Evolutionary conservation across 345 rosid genomes (phyloP).

Genomic region (Eucalyptus polybractea): DNA sequence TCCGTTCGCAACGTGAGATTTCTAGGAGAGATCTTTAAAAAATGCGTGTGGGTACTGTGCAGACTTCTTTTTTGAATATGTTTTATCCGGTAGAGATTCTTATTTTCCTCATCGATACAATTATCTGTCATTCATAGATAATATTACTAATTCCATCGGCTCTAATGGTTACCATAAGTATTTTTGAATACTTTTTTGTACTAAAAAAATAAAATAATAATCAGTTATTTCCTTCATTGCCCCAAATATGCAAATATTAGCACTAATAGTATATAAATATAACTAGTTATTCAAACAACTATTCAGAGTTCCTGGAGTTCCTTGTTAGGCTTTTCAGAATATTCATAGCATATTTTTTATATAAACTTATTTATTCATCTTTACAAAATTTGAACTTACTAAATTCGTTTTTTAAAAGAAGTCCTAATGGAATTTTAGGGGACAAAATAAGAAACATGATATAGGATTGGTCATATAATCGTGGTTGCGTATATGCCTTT

Average conservation of each 20-base stretch:
- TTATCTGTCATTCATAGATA: not conserved
- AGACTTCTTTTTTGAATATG: not conserved
- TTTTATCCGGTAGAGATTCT: not conserved
- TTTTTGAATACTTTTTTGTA: too few relatives aligned
- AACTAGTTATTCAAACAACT: too few relatives aligned
- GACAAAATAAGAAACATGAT: not conserved
- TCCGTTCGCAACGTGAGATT: not conserved
- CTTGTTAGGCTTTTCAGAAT: accelerated
- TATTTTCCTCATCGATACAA: not conserved
- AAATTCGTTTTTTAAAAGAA: not conserved
- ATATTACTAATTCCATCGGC: not conserved
- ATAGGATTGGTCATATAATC: not conserved
- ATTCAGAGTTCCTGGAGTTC: too few relatives aligned
- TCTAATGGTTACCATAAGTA: too few relatives aligned
- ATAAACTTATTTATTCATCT: too few relatives aligned
- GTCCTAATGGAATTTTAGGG: not conserved
- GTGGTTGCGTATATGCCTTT: not conserved
- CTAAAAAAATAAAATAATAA: not conserved
- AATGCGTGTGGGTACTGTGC: not conserved
- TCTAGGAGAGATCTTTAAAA: not conserved
- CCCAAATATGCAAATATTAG: too few relatives aligned
- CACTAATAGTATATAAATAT: too few relatives aligned
- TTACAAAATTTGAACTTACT: not conserved
- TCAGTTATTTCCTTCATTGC: too few relatives aligned
- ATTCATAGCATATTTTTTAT: too few relatives aligned